A percentile compares a stretch with the other conserved stretches of the same genome.
Conservation (phyloP, 2,329 filamentous ascomycete genomes). For the Aureobasidium lini region DNA sequence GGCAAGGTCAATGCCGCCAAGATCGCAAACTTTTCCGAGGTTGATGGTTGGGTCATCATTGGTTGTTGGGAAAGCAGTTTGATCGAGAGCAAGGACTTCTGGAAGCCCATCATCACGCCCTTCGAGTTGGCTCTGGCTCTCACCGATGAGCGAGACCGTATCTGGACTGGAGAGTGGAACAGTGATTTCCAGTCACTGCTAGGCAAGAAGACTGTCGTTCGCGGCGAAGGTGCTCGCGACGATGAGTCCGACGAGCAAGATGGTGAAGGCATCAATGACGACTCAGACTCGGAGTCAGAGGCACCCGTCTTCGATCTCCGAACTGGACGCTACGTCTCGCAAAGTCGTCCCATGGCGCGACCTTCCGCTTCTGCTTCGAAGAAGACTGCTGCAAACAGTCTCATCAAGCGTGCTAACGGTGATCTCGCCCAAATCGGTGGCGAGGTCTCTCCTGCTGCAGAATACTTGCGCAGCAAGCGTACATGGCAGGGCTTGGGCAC, state of each 20-base stretch:
- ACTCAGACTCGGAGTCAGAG: conserved; percentile 61
- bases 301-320: conserved; percentile 88
- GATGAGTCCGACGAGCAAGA: conserved; percentile 33
- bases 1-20: conserved; percentile 95
- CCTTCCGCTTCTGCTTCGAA: conserved; percentile 13
- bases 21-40: conserved; percentile 89
- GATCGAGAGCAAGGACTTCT: conserved; percentile 83
- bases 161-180: conserved; percentile 86
- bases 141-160: conserved; percentile 62
- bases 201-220: conserved; percentile 25
- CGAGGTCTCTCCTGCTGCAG: conserved; percentile 81
- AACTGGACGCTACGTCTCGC: conserved; percentile 74
- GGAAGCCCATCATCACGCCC: conserved; percentile 83
- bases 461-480: conserved; percentile 71
- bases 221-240: conserved; percentile 19
- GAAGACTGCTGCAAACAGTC: conserved; percentile 22
- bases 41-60: conserved; percentile 94
- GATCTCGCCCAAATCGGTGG: conserved; percentile 78
- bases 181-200: conserved; percentile 71
- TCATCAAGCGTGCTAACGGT: conserved; percentile 59
- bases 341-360: conserved; percentile 62
- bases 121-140: conserved; percentile 82
- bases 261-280: conserved; percentile 51
- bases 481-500: conserved; percentile 90
- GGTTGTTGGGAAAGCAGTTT: conserved; percentile 97